phyloP scores from a whole-genome alignment of 768 basidiomycete species.

The Serendipita vermifera region DNA sequence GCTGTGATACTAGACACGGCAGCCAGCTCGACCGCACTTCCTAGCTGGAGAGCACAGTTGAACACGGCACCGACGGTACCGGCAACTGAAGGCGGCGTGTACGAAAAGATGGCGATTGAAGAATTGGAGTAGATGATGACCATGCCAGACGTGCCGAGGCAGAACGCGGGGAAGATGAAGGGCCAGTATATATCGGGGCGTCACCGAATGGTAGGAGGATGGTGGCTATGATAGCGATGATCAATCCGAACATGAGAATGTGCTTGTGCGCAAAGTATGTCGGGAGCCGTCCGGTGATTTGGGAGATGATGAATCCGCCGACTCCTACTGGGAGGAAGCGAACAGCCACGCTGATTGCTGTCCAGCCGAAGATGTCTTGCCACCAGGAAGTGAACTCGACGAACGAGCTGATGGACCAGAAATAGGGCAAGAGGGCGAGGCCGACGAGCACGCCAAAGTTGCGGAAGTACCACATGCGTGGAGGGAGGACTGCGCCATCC shows the following conservation, averaged over 20 bases:
- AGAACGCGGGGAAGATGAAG: slow-evolving; percentile 12
- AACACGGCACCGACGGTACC: slow-evolving; percentile 45
- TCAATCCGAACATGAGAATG: neutral
- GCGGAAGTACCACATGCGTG: too few relatives aligned
- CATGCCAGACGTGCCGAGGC: slow-evolving; percentile 14
- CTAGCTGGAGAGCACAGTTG: slow-evolving; percentile 40
- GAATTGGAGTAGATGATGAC: slow-evolving; percentile 34
- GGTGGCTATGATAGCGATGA: slow-evolving; percentile 22
- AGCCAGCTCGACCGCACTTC: slow-evolving; percentile 38
- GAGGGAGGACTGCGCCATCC: too few relatives aligned
- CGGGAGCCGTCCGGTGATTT: slow-evolving; percentile 21
- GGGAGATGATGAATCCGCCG: slow-evolving; percentile 30
- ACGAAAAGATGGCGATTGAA: slow-evolving; percentile 40
- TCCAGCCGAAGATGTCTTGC: too few relatives aligned
- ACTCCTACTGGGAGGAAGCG: slow-evolving; percentile 25
- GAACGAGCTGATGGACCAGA: too few relatives aligned
- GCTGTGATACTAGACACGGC: slow-evolving; percentile 36
- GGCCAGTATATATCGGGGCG: slow-evolving; percentile 9
- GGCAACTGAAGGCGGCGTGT: slow-evolving; percentile 33
- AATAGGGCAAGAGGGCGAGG: too few relatives aligned
- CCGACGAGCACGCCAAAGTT: too few relatives aligned
- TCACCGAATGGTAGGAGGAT: slow-evolving; percentile 12
- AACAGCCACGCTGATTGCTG: too few relatives aligned
- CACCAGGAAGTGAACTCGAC: too few relatives aligned
- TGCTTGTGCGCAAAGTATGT: slow-evolving; percentile 1